Evolutionary conservation across 176 grass and related monocot genomes (phyloP), one percentile per base, ranked within the genome.

Genomic region (Aegilops longissima): DNA sequence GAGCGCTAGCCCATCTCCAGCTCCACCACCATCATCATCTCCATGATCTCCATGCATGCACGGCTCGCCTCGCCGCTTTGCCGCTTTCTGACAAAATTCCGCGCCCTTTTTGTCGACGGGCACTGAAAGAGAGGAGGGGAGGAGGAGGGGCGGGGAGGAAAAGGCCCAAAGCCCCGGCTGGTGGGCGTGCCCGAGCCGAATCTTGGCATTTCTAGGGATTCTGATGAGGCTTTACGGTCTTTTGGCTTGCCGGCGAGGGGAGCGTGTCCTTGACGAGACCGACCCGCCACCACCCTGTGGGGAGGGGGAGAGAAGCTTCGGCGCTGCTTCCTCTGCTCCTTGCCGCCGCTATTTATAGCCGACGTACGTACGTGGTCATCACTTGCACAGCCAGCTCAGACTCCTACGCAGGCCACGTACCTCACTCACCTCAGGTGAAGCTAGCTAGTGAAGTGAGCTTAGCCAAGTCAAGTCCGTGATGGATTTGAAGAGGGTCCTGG

Each of bases 171-270:
- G 66, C 65, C 76, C 14, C 18, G 61, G 25, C 72, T 70, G 66
- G 61, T 75, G 82, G 52, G 62, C 67, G 74, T 79, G 87, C 59
- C 72, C 88, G 91, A 93, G 90, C 66, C 85, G 91, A 93, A 93
- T 93, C 85, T 93, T 90, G 91, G 91, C 91, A 93, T 93, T 93
- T 93, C 85, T 93, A 87, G 88, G 91, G 91, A 84, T 90, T 93
- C 80, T 12, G 69, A 83, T 70, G 87, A 81, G 73, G 39, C 18
- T 87, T 81, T 81, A 35, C 33, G 85, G 62, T 83, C 76, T 91
- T 87, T 90, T 88, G 73, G 21, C 44, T 30, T 76, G 73, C 79
- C 87, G 51, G 67, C 75, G 35, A 49, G 80, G 80, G 81, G 86
- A 82, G 86, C 88, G 90, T 95, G 90, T 87, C 61, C 73, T 25